Base-by-base conservation (phyloP, 148 eudicot genomes). In the Camellia japonica region DNA sequence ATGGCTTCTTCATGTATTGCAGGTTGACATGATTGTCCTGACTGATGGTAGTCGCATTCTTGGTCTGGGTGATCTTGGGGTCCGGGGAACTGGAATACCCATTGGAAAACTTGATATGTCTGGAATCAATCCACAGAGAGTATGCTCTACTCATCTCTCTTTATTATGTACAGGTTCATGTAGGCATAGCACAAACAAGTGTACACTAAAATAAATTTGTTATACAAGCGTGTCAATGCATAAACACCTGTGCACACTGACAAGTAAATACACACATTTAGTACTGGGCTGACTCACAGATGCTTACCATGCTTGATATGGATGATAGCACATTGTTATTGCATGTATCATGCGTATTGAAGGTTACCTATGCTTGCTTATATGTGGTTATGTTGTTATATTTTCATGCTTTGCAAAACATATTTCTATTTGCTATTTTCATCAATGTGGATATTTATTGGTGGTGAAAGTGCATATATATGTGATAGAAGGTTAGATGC, bases 41-140 rank as follows among this genome's bases (percentile, higher is more conserved):
- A 96, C 99, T 66, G 99, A 96, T 96, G 99, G 99, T 61, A 96
- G 99, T 83, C 97, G 99, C 51, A 96, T 96, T 76, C 98, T 96
- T 81, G 99, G 99, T 68, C 87, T 96, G 44, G 99, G 99, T 78
- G 99, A 96, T 78, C 98, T 96, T 81, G 99, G 99, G 73, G 99
- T 96, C 73, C 98, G 94, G 82, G 99, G 99, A 81, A 96, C 94
- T 71, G 99, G 95, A 71, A 96, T 96, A 82, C 98, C 99, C 19
- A 94, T 96, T 71, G 99, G 99, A 71, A 96, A 96, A 75, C 98
- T 96, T 68, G 99, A 96, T 86, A 87, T 96, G 82, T 96, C 99
- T 80, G 99, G 99, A 66, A 92, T 96, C 84, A 94, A 96, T 83
- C 99, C 99, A 43, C 91, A 88, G 76, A 81, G 90, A 78, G 99